Evolutionary conservation across 169 alveolate species (phyloP).

Genomic region (Plasmodium sp.): DNA sequence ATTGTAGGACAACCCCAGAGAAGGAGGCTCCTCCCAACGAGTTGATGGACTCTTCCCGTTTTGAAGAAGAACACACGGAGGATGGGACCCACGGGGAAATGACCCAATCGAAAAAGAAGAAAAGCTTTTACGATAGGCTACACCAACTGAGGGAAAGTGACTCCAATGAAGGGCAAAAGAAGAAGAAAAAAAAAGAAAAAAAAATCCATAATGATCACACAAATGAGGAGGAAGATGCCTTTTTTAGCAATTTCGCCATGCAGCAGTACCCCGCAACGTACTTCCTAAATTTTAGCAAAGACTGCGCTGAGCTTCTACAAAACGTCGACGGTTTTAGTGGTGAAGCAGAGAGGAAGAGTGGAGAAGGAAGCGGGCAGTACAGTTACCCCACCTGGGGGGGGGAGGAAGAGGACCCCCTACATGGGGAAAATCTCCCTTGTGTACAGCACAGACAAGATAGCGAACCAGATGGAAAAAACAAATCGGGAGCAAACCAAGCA

Average conservation of each 20-base stretch:
- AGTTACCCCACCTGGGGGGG: not conserved
- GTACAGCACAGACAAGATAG: not conserved
- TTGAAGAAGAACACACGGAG: not conserved
- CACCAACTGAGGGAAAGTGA: not conserved
- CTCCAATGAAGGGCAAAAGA: not conserved
- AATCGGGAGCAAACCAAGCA: not conserved
- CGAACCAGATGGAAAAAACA: not conserved
- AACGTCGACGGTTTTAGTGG: not conserved
- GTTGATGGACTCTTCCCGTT: not conserved
- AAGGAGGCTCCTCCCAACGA: slow-evolving; percentile 69
- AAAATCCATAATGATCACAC: not conserved
- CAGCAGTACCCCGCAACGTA: slow-evolving; percentile 47
- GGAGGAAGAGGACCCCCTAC: not conserved
- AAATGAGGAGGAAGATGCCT: not conserved
- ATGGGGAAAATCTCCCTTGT: not conserved
- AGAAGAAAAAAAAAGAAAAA: not conserved
- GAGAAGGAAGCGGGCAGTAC: not conserved
- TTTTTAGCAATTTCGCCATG: slow-evolving; percentile 25
- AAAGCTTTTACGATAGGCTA: slow-evolving; percentile 52
- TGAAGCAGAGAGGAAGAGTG: not conserved
- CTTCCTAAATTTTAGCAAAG: slow-evolving; percentile 40
- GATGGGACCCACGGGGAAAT: not conserved
- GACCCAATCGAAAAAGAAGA: not conserved
- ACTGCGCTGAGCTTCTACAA: slow-evolving; percentile 20
- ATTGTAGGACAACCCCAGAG: slow-evolving; percentile 39